Evolutionary conservation across 495 filamentous ascomycete species (phyloP), one percentile per base, ranked within the genome.

Genomic region (Tirmania nivea): DNA sequence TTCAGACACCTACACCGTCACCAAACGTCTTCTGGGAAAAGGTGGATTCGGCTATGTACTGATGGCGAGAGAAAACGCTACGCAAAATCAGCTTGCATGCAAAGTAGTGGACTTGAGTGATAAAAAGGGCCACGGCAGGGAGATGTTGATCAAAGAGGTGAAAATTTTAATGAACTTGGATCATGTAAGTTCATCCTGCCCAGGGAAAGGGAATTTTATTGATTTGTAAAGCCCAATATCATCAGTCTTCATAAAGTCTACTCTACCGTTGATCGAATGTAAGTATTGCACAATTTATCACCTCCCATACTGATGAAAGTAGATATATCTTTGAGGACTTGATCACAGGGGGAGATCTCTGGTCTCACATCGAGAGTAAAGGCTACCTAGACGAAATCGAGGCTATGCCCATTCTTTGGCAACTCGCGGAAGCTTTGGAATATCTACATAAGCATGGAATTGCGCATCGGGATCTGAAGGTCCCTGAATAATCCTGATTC

Each of bases 381-480:
- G 60, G 45, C 2, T n/a, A 34, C 8, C 66, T 82, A 1, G 49
- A 52, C 11, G 75, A 78, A 42, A 67, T 69, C 3, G 71, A 80
- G 52, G 69, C 71, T 34, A 73, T 73, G 36, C 63, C 73, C 11
- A 73, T 83, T 39, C 65, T 74, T 8, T 70, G 70, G 54, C 80
- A 84, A 57, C 62, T 81, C 12, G 64, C 79, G 3, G 71, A 75
- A 53, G 80, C 77, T 10, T 57, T 83, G 21, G 66, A 75, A 14
- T 79, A 81, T 58, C 60, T 82, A 6, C 79, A 83, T 58, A 63
- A 68, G 10, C 64, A 66, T 7, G 59, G 68, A 5, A 75, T 83
- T 37, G 77, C 75, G 9, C 80, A 84, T 60, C 66, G 80, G 34
- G 80, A 84, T 56, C 64, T 84, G n/a, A 83, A 84, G 62, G 62